Percentiles rank a stretch among this genome's conserved stretches.
These are phyloP conservation scores for Microbotryum scabiosae DNA, from an alignment of 1,284 basidiomycete genomes.

Conservation along the genomic window DNA sequence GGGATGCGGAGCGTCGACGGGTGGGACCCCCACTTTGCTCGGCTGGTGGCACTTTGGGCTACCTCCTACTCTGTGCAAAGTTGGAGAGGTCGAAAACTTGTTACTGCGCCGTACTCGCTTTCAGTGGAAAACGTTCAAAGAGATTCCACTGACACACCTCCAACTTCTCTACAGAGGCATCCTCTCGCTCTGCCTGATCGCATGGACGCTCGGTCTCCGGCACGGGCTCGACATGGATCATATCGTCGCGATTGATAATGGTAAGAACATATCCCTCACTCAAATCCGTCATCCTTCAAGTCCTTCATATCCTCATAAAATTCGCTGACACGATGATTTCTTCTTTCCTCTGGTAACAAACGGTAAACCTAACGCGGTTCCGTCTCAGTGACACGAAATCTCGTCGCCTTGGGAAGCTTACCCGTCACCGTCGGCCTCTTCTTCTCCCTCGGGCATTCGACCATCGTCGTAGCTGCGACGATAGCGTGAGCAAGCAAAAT, in stretches of 20 bases:
- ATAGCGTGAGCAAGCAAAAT: conserved; percentile 28
- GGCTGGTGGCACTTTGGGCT: too few relatives aligned
- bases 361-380: too few relatives aligned
- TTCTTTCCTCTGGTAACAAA: neutral
- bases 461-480: conserved; percentile 40
- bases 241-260: conserved; percentile 31
- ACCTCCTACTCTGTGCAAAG: too few relatives aligned
- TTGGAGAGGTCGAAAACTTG: too few relatives aligned
- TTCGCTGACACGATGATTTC: neutral
- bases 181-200: conserved; percentile 36
- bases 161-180: conserved; percentile 20
- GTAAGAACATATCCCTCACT: neutral
- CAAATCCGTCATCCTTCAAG: neutral
- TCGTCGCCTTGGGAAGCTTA: conserved; percentile 27
- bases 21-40: too few relatives aligned
- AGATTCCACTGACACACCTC: conserved; percentile 2
- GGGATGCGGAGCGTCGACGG: too few relatives aligned
- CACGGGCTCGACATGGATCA: conserved; percentile 38
- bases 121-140: too few relatives aligned
- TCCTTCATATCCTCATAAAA: neutral
- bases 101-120: too few relatives aligned
- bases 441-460: conserved; percentile 42
- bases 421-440: conserved; percentile 41
- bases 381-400: conserved; percentile 23
- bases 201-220: conserved; percentile 41